Evolutionary conservation across 257 asterid genomes (phyloP), one percentile per base, ranked within the genome.

Genomic region (Ligustrum vulgare): DNA sequence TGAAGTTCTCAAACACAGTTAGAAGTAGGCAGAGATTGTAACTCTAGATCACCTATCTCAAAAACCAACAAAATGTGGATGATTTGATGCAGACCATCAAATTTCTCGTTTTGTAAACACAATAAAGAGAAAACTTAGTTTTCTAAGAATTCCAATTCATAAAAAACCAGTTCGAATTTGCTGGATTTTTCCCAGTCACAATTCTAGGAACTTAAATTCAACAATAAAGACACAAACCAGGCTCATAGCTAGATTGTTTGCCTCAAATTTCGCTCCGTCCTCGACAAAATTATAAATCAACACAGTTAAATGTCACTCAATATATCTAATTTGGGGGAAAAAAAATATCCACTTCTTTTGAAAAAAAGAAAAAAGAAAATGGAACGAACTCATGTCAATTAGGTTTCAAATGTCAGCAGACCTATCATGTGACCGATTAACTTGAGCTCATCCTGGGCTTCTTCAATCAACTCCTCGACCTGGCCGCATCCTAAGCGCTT

Each of bases 401-500:
- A 54, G 63, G 63, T 54, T 54, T 54, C 25, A 67, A 65, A 43
- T 54, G 28, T 35, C 67, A 2, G 74, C 87, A 54, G 45, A 94
- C 99, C 99, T 72, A 78, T 86, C 97, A 92, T 87, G 80, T 80
- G 91, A 18, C 96, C 96, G 32, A 94, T 89, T 80, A 94, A 96
- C 87, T 89, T 93, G 82, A 94, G 96, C 84, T 92, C 98, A 76
- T 95, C 99, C 73, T 80, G 84, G 79, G 99, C 99, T 80, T 95
- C 99, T 78, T 95, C 99, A 68, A 95, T 89, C 78, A 95, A 82
- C 87, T 95, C 99, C 77, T 95, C 99, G 23, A 95, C 99, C 93
- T 93, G 99, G 36, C 99, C 98, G 32, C 96, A 92, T 32, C 94
- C 98, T 47, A 94, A 85, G 31, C 80, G 91, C 51, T 85, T 89